Conservation (phyloP, 768 basidiomycete genomes). For the Agaricus sinodeliciosus region DNA sequence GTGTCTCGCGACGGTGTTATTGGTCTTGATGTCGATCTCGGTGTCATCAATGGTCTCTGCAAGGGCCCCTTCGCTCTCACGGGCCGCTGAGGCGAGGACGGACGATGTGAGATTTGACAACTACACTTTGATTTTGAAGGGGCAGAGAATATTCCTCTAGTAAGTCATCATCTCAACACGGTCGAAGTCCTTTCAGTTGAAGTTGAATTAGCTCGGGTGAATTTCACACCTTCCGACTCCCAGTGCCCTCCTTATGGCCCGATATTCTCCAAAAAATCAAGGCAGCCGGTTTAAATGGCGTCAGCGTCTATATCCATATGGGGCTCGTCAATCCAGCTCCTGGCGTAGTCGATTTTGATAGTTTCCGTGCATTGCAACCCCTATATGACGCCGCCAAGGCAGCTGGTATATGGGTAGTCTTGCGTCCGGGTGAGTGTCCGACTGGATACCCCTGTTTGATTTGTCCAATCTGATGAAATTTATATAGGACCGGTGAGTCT, state of each 20-base stretch:
- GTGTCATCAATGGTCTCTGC: constrained; percentile 8
- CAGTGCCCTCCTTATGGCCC: constrained; percentile 73
- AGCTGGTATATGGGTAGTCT: constrained; percentile 71
- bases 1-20: constrained; percentile 4
- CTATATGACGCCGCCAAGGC: constrained; percentile 69
- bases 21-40: constrained; percentile 10
- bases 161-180: constrained; percentile 26
- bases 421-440: constrained; percentile 60
- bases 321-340: constrained; percentile 69
- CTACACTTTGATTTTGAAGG: constrained; percentile 62
- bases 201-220: constrained; percentile 59
- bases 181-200: neutral
- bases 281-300: constrained; percentile 72
- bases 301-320: constrained; percentile 81
- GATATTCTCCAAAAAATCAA: constrained; percentile 80
- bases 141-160: constrained; percentile 70
- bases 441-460: constrained; percentile 4
- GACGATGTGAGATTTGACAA: constrained; percentile 51
- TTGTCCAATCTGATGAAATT: neutral
- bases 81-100: constrained; percentile 18
- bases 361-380: constrained; percentile 62
- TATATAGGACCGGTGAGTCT: constrained; percentile 31
- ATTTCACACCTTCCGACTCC: constrained; percentile 78
- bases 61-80: neutral
- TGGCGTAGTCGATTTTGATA: constrained; percentile 66